Percentiles rank a stretch among this genome's conserved stretches.
Conservation (phyloP, 2,329 filamentous ascomycete species). For the Colletotrichum theobromicola region DNA sequence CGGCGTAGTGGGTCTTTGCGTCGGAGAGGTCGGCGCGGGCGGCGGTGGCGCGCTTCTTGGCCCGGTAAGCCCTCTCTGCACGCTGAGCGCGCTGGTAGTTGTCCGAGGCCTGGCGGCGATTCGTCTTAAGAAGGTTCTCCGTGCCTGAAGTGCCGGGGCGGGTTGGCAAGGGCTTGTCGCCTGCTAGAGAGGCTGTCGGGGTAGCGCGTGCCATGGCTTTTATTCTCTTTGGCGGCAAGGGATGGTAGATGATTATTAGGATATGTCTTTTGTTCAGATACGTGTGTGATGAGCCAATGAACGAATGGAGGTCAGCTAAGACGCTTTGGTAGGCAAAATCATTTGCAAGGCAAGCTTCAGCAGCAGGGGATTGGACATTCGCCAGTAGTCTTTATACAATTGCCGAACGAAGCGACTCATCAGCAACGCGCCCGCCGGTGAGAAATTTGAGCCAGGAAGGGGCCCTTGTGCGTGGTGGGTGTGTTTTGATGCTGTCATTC, state of each 20-base stretch:
- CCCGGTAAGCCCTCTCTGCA: conserved; percentile 45
- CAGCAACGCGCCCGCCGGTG: neutral
- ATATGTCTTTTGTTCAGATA: neutral
- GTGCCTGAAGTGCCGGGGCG: conserved; percentile 49
- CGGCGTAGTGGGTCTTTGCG: conserved; percentile 42
- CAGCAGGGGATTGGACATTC: neutral
- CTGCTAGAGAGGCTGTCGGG: neutral
- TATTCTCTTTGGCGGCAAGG: neutral
- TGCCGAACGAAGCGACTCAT: neutral
- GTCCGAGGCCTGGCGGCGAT: conserved; percentile 41
- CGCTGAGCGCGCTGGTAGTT: conserved; percentile 41
- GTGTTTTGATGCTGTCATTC: conserved; percentile 21
- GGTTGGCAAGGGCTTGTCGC: conserved; percentile 29
- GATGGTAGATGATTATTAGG: neutral
- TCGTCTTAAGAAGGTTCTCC: conserved; percentile 44
- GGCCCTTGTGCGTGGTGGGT: neutral
- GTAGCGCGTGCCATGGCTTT: conserved; percentile 19
- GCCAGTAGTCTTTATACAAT: conserved; percentile 4
- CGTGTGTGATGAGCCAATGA: neutral
- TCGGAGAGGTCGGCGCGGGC: conserved; percentile 42
- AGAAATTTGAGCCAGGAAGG: conserved; percentile 13
- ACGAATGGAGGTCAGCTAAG: conserved; percentile 4
- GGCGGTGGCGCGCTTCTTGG: conserved; percentile 43
- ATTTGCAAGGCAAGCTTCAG: neutral
- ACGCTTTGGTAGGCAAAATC: conserved; percentile 11